Evolutionary conservation across 2,329 filamentous ascomycete species (phyloP).

Genomic region (Cryphonectria radicalis): DNA sequence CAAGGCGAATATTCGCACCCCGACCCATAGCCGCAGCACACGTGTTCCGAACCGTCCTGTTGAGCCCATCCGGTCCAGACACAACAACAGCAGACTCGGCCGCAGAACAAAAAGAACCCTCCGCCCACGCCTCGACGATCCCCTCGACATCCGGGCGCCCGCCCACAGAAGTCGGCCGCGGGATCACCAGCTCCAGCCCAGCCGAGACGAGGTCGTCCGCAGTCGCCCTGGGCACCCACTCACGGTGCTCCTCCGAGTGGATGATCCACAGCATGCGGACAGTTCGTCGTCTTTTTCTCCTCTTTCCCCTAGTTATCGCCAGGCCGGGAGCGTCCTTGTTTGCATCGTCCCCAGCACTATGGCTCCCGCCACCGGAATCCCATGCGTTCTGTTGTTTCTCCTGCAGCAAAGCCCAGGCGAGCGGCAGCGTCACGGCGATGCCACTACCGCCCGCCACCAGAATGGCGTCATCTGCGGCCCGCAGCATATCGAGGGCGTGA

Average conservation of each 20-base stretch:
- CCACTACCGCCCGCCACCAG: constrained; percentile 67
- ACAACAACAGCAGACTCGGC: constrained; percentile 56
- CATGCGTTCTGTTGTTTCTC: constrained; percentile 23
- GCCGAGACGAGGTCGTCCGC: constrained; percentile 52
- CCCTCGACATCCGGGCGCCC: constrained; percentile 57
- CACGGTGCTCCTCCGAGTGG: constrained; percentile 54
- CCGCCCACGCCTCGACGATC: constrained; percentile 46
- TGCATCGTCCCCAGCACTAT: background rate
- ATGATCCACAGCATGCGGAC: constrained; percentile 64
- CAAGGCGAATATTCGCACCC: constrained; percentile 55
- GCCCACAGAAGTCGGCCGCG: constrained; percentile 56
- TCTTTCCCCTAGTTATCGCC: background rate
- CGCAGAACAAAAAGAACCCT: constrained; percentile 18
- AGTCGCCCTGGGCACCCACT: constrained; percentile 57
- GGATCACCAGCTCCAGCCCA: constrained; percentile 57
- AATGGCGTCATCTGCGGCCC: constrained; percentile 52
- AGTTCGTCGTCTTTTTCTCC: constrained; percentile 34
- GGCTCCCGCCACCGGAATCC: constrained; percentile 13
- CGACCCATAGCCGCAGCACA: constrained; percentile 53
- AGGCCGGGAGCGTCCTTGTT: background rate
- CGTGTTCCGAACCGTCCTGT: constrained; percentile 62
- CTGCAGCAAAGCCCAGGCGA: constrained; percentile 56
- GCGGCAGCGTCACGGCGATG: constrained; percentile 66
- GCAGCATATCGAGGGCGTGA: constrained; percentile 58
- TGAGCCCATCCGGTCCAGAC: constrained; percentile 66